These are phyloP conservation scores for Dionaea muscipula DNA, from an alignment of 179 eudicot genomes.

Conservation along the genomic window DNA sequence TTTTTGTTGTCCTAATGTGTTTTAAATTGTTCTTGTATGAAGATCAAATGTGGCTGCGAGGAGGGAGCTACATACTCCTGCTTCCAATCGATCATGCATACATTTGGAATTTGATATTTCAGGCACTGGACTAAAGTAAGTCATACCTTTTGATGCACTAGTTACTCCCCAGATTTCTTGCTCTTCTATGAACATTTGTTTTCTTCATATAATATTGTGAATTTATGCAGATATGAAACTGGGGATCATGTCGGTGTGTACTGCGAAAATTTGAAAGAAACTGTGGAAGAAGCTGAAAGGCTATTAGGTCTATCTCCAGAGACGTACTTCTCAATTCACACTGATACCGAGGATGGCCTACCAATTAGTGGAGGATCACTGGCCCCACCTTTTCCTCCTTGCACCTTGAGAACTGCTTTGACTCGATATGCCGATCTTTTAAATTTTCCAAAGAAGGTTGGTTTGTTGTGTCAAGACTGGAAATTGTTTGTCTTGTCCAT, in stretches of 20 bases:
- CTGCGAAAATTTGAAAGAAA: conserved; percentile 60
- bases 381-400: conserved; percentile 77
- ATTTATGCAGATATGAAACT: conserved; percentile 61
- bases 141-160: neutral
- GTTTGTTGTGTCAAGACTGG: neutral
- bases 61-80: conserved; percentile 74
- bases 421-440: conserved; percentile 75
- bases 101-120: conserved; percentile 87
- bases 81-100: conserved; percentile 94
- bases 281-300: conserved; percentile 68
- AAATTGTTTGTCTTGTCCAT: neutral
- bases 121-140: conserved; percentile 78
- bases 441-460: conserved; percentile 71
- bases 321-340: conserved; percentile 58
- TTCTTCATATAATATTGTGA: neutral
- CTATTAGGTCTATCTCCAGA: conserved; percentile 45
- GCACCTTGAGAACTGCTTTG: conserved; percentile 67
- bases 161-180: neutral
- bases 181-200: neutral
- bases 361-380: conserved; percentile 49
- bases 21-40: conserved; percentile 4
- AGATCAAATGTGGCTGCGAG: conserved; percentile 76
- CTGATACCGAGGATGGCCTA: conserved; percentile 72
- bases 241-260: conserved; percentile 95
- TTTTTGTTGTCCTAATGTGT: conserved; percentile 3